Evolutionary conservation across 768 basidiomycete genomes (phyloP), one percentile per base, ranked within the genome.

Genomic region (Sporobolomyces phaffii): DNA sequence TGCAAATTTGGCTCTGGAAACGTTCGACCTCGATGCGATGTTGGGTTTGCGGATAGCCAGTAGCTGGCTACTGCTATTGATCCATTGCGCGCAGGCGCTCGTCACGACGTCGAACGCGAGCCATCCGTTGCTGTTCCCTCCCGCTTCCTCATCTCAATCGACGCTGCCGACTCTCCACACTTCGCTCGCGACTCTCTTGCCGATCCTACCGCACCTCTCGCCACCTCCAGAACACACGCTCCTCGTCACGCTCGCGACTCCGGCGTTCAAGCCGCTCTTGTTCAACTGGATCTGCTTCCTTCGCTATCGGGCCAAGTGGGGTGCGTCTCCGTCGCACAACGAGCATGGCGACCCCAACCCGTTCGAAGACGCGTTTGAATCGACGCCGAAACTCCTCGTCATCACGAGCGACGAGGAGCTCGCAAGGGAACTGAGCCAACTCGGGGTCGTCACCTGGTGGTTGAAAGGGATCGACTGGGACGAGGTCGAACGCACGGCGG

Each of bases 241-340:
- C 51, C 41, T 67, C 65, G 62, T 70, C 51, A 73, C 72, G 18
- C 60, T 70, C 48, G 72, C 72, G 1, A 73, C 72, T 0, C 50
- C 67, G n/a, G 67, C 67, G 14, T 70, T 70, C 65, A 69, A 73
- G 48, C 68, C 65, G 29, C 65, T 73, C 36, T 53, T 73, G 11
- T 56, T 56, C 64, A 73, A 73, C 65, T 73, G 68, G 62, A 59
- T 73, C 26, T 73, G 72, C 59, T 73, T 73, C 64, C 58, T 73
- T 48, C 68, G 63, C 18, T 45, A 65, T 60, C 59, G 56, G 15
- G 68, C 68, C 2, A 48, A 58, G 22, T 66, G 64, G 62, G 68
- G 61, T 0, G 41, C 56, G 18, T 48, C 24, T 11, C 47, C 67
- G 4, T 31, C 60, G 0, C 48, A 59, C 64, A 43, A 60, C n/a